These are phyloP conservation scores for Microstroma glucosiphilum DNA, from an alignment of 1,284 basidiomycete species.

Conservation along the genomic window DNA sequence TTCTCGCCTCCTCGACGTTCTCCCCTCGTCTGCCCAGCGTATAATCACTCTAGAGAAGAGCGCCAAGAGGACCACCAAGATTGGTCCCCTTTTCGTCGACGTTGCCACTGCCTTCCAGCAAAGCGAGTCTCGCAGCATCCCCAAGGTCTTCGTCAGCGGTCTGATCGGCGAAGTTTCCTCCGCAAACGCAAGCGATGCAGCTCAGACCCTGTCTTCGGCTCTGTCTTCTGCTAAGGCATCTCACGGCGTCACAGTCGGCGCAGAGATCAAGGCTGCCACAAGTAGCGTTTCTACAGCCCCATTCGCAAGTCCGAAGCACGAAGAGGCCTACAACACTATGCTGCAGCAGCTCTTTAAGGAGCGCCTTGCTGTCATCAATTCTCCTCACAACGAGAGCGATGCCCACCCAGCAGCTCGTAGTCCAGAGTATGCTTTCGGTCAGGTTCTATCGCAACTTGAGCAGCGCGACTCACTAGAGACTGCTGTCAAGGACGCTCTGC, in stretches of 20 bases:
- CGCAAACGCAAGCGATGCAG: conserved; percentile 26
- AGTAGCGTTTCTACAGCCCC: conserved; percentile 34
- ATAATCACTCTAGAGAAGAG: conserved; percentile 81
- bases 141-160: conserved; percentile 31
- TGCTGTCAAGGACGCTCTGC: conserved; percentile 35
- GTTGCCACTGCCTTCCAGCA: conserved; percentile 68
- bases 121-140: conserved; percentile 52
- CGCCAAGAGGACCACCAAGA: conserved; percentile 69
- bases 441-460: conserved; percentile 69
- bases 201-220: conserved; percentile 18
- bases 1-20: conserved; percentile 61
- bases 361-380: conserved; percentile 77
- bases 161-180: conserved; percentile 30
- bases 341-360: conserved; percentile 74
- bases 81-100: conserved; percentile 81
- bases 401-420: conserved; percentile 61
- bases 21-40: conserved; percentile 64
- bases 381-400: conserved; percentile 30
- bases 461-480: conserved; percentile 36
- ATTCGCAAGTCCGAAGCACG: conserved; percentile 67
- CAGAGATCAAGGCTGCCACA: conserved; percentile 50
- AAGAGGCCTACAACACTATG: conserved; percentile 83
- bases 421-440: conserved; percentile 88
- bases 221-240: conserved; percentile 21
- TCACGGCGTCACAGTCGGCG: conserved; percentile 49